Evolutionary conservation across 345 rosid genomes (phyloP).

Genomic region (Trapa incisa): DNA sequence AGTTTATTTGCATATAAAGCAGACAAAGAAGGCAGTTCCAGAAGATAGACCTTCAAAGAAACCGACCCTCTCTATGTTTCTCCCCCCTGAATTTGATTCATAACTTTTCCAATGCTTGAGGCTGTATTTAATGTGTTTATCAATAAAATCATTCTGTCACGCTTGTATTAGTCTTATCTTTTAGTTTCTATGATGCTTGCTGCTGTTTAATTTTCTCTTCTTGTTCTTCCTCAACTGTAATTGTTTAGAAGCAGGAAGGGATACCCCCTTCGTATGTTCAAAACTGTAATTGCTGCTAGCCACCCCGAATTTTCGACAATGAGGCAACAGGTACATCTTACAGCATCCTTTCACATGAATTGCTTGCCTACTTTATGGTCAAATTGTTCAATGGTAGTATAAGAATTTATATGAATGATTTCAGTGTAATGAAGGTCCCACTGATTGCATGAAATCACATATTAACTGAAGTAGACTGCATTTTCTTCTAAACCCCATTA

Average conservation of each 20-base stretch:
- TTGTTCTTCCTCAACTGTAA: slow-evolving; percentile 2
- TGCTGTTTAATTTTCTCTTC: not conserved
- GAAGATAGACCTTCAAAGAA: slow-evolving; percentile 91
- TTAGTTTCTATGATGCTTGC: not conserved
- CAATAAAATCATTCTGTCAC: not conserved
- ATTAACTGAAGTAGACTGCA: not conserved
- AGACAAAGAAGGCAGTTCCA: slow-evolving; percentile 50
- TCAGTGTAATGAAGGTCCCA: not conserved
- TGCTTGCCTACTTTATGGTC: not conserved
- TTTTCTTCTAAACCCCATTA: not conserved
- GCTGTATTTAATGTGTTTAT: not conserved
- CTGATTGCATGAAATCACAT: not conserved
- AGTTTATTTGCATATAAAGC: slow-evolving; percentile 80
- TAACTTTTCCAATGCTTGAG: not conserved
- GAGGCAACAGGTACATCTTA: slow-evolving; percentile 83
- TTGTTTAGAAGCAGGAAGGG: slow-evolving; percentile 75
- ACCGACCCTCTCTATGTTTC: slow-evolving; percentile 50
- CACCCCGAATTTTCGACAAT: slow-evolving; percentile 89
- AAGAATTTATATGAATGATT: not conserved
- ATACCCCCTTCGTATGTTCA: slow-evolving; percentile 92
- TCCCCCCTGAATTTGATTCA: not conserved
- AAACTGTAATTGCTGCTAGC: slow-evolving; percentile 85
- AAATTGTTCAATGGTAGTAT: not conserved
- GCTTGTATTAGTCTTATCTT: not conserved
- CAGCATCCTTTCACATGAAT: not conserved